phyloP scores from a whole-genome alignment of 73 alveolate genomes.

The Symbiodinium natans region DNA sequence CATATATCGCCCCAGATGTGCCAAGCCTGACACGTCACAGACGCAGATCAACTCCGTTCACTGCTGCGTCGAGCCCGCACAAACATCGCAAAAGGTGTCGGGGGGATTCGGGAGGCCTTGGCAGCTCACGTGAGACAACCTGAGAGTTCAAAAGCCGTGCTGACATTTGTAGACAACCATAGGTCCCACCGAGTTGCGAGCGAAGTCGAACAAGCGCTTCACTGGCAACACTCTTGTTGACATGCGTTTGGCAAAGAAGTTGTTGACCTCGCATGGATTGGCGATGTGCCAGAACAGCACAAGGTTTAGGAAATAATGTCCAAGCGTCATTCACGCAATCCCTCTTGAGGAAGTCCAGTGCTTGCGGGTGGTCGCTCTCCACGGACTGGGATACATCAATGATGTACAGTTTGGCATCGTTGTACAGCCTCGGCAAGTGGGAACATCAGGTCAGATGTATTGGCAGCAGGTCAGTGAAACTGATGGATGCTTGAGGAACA shows the following conservation, averaged over 20 bases:
- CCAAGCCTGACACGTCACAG: neutral
- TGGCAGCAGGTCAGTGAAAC: too few relatives aligned
- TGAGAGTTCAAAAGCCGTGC: neutral
- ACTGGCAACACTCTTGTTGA: slow-evolving; percentile 35
- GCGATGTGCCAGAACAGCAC: slow-evolving; percentile 96
- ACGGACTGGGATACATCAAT: slow-evolving; percentile 99
- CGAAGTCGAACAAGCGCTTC: slow-evolving; percentile 81
- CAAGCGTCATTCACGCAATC: slow-evolving; percentile 98
- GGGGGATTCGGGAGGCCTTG: neutral
- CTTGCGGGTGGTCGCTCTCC: slow-evolving; percentile 99
- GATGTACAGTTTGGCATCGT: slow-evolving; percentile 96
- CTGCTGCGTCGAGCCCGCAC: neutral
- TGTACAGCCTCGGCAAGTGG: slow-evolving; percentile 96
- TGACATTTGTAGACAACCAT: slow-evolving; percentile 81
- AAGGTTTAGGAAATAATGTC: slow-evolving; percentile 16
- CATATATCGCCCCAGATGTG: neutral
- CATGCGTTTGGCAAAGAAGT: slow-evolving; percentile 95
- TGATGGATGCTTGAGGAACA: too few relatives aligned
- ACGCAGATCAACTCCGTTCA: too few relatives aligned
- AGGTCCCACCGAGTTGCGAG: slow-evolving; percentile 62
- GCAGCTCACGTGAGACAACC: slow-evolving; percentile 57
- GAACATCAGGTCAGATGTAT: too few relatives aligned
- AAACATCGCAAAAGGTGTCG: neutral
- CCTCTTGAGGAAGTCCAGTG: slow-evolving; percentile 99
- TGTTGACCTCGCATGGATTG: slow-evolving; percentile 89